A percentile compares a stretch with the other conserved stretches of the same genome.
phyloP scores from a whole-genome alignment of 768 basidiomycete species.

The Trametes coccinea region DNA sequence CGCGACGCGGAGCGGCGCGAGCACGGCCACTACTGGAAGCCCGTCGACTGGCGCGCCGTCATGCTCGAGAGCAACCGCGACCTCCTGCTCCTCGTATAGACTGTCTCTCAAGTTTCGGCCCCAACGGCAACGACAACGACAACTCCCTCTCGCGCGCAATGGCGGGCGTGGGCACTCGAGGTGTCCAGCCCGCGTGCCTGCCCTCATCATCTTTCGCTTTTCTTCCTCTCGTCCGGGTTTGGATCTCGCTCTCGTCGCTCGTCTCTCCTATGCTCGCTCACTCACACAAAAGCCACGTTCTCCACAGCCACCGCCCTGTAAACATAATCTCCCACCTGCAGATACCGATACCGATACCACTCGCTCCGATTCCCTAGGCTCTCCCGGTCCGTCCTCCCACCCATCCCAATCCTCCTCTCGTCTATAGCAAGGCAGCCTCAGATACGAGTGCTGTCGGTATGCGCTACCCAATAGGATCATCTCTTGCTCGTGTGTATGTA shows the following conservation, averaged over 20 bases:
- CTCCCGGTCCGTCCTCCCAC: not conserved
- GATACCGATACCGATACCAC: conserved; percentile 15
- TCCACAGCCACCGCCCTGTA: conserved; percentile 12
- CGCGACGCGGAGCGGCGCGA: conserved; percentile 33
- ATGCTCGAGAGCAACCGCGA: conserved; percentile 43
- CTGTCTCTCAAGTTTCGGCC: not conserved
- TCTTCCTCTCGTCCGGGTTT: conserved; percentile 4
- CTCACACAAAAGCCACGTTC: conserved; percentile 9
- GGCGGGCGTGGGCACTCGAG: not conserved
- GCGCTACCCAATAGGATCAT: not conserved
- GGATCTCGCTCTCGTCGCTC: not conserved
- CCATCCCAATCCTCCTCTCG: not conserved
- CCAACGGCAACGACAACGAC: too few species aligned
- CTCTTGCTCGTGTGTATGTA: conserved; percentile 4
- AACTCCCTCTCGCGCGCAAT: not conserved
- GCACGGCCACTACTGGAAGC: conserved; percentile 22
- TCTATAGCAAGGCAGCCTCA: not conserved
- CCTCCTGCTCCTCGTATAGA: conserved; percentile 62
- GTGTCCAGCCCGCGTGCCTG: not conserved
- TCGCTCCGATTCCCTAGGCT: not conserved
- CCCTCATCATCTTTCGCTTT: conserved; percentile 38
- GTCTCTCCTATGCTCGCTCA: conserved; percentile 8
- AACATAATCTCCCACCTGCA: conserved; percentile 7
- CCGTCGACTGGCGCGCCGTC: conserved; percentile 63
- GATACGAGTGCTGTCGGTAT: not conserved